Conservation (phyloP, 192 early-diverging fungal genomes). For the Mortierella antarctica region DNA sequence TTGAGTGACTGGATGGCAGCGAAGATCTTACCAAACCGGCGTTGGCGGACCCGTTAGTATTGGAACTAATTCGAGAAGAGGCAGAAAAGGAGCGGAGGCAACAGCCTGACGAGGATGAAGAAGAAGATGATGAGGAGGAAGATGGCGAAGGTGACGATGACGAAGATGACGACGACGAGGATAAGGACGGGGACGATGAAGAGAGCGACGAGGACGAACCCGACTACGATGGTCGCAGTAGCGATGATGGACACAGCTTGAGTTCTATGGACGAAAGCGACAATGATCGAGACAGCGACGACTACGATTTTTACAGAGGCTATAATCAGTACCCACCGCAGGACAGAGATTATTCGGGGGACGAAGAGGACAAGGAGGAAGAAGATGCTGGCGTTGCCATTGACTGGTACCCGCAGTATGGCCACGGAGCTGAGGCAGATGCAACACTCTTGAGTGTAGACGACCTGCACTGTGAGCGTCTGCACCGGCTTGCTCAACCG, state of each 20-base stretch:
- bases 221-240: neutral
- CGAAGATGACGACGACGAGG: slow-evolving; percentile 6
- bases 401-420: no score
- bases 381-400: neutral
- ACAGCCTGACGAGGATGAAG: neutral
- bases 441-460: no score
- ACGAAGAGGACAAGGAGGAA: slow-evolving; percentile 1
- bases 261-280: neutral
- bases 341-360: neutral
- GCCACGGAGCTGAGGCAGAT: no score
- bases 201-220: slow-evolving; percentile 13
- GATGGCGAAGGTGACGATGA: slow-evolving; percentile 7
- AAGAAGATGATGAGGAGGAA: slow-evolving; percentile 1
- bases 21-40: neutral
- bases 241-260: neutral
- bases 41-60: neutral
- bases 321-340: neutral
- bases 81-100: slow-evolving; percentile 9
- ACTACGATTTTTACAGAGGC: neutral
- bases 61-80: slow-evolving; percentile 19
- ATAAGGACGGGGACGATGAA: neutral
- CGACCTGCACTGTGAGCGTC: no score
- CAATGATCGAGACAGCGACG: neutral
- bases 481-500: no score
- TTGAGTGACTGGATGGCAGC: slow-evolving; percentile 44